A percentile compares a stretch with the other conserved stretches of the same genome.
Conservation (phyloP, 1,139 yeast species). For the Kazachstania sp. region DNA sequence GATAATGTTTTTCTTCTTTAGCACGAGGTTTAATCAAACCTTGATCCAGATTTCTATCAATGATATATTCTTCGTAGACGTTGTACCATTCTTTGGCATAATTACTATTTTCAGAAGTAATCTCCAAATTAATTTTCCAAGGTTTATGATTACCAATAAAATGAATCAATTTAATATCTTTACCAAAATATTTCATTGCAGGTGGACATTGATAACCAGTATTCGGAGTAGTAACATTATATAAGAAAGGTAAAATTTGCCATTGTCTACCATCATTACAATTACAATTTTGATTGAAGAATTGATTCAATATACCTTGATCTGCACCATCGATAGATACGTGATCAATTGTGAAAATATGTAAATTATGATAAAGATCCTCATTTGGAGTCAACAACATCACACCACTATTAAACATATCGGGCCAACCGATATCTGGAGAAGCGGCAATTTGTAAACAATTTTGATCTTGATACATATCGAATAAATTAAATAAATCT, state of each 20-base stretch:
- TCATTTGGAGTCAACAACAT: slow-evolving; percentile 56
- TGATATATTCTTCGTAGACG: slow-evolving; percentile 14
- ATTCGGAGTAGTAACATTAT: slow-evolving; percentile 72
- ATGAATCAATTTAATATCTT: slow-evolving; percentile 57
- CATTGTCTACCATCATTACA: slow-evolving; percentile 33
- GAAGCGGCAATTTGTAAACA: slow-evolving; percentile 49
- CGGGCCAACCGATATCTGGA: slow-evolving; percentile 97
- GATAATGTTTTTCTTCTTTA: not conserved
- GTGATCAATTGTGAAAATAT: slow-evolving; percentile 31
- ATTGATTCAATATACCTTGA: slow-evolving; percentile 84
- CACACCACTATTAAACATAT: slow-evolving; percentile 85
- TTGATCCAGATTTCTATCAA: not conserved
- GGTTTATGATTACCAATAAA: slow-evolving; percentile 80
- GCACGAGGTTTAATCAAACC: not conserved
- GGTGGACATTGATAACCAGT: slow-evolving; percentile 79
- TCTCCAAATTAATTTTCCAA: slow-evolving; percentile 41
- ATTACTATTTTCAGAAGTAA: slow-evolving; percentile 8
- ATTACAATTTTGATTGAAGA: slow-evolving; percentile 39
- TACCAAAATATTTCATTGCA: slow-evolving; percentile 53
- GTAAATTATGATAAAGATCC: slow-evolving; percentile 39
- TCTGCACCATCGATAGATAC: slow-evolving; percentile 89
- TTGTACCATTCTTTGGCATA: slow-evolving; percentile 17
- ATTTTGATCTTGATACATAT: slow-evolving; percentile 15
- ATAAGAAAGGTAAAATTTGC: slow-evolving; percentile 69
- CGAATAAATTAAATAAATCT: slow-evolving; percentile 19